Conservation (phyloP, 2,329 filamentous ascomycete species). For the Aspergillaceae sp. region DNA sequence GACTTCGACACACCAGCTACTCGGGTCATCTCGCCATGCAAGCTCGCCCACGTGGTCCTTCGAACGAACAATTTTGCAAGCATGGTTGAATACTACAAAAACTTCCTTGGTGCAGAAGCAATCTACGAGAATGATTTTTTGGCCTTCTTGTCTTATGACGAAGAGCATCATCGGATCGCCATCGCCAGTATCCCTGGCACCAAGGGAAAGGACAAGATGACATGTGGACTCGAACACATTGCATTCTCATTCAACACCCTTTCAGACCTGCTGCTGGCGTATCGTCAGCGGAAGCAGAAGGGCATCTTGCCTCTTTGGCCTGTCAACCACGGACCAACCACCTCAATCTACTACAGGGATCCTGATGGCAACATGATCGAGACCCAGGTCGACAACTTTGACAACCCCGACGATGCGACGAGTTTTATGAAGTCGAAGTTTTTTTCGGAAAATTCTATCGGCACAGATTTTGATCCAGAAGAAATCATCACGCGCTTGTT, state of each 20-base stretch:
- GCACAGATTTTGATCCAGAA: conserved; percentile 39
- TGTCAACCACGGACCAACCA: conserved; percentile 43
- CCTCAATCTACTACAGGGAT: conserved; percentile 42
- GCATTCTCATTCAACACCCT: conserved; percentile 35
- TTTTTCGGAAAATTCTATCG: conserved; percentile 38
- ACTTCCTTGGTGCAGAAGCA: conserved; percentile 28
- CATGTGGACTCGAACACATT: conserved; percentile 35
- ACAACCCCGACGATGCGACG: conserved; percentile 28
- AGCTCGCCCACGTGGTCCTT: conserved; percentile 18
- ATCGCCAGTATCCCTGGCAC: conserved; percentile 22
- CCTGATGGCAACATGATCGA: conserved; percentile 44
- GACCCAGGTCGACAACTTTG: conserved; percentile 40
- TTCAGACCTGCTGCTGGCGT: conserved; percentile 28
- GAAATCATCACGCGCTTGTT: conserved; percentile 18
- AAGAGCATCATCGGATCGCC: conserved; percentile 43
- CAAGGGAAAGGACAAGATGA: conserved; percentile 12
- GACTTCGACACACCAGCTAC: too few species aligned
- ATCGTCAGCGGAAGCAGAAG: conserved; percentile 27
- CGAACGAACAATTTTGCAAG: conserved; percentile 17
- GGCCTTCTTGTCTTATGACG: conserved; percentile 39
- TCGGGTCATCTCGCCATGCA: too few species aligned
- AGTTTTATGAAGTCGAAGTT: conserved; percentile 31
- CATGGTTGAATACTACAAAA: conserved; percentile 32
- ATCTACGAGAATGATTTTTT: conserved; percentile 14
- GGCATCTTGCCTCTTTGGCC: conserved; percentile 37